These are phyloP conservation scores for Nakazawaea ambrosiae DNA, from an alignment of 805 yeast species.

Conservation along the genomic window DNA sequence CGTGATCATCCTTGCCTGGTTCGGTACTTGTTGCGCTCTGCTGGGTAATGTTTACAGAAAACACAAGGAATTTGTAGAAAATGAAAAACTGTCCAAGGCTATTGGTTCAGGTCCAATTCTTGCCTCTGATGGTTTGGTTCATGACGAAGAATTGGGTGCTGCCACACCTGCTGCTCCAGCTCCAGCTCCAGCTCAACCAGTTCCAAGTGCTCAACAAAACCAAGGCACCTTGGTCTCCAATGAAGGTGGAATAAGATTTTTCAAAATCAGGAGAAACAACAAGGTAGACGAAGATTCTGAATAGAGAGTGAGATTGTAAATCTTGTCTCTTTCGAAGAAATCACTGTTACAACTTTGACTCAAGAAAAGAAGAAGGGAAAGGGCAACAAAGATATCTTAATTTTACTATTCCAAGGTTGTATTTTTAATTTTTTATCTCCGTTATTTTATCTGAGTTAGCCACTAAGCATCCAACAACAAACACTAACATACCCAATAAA, in stretches of 20 bases:
- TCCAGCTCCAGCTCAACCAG: slow-evolving; percentile 19
- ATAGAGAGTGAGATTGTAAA: too few species aligned
- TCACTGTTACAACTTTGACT: not conserved
- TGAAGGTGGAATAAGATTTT: slow-evolving; percentile 66
- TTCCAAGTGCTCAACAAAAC: slow-evolving; percentile 22
- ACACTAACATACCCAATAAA: too few species aligned
- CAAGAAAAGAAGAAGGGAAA: too few species aligned
- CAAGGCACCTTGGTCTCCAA: slow-evolving; percentile 24
- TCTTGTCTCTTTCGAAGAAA: too few species aligned
- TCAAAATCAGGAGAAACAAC: slow-evolving; percentile 58
- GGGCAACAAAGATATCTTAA: too few species aligned
- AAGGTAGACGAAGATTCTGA: slow-evolving; percentile 25
- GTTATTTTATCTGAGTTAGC: too few species aligned
- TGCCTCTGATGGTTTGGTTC: slow-evolving; percentile 16
- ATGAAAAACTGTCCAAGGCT: slow-evolving; percentile 17
- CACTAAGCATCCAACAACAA: too few species aligned
- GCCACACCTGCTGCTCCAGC: slow-evolving; percentile 13
- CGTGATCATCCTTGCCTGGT: slow-evolving; percentile 39
- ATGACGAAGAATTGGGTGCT: slow-evolving; percentile 14
- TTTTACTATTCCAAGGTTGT: too few species aligned
- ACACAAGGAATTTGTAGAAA: slow-evolving; percentile 35
- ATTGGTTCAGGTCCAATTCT: slow-evolving; percentile 11
- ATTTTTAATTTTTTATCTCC: too few species aligned
- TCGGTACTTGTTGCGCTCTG: slow-evolving; percentile 44
- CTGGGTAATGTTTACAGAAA: slow-evolving; percentile 42